Evolutionary conservation across 2,329 filamentous ascomycete species (phyloP), one percentile per base, ranked within the genome.

Genomic region (Paraphaeosphaeria minitans): DNA sequence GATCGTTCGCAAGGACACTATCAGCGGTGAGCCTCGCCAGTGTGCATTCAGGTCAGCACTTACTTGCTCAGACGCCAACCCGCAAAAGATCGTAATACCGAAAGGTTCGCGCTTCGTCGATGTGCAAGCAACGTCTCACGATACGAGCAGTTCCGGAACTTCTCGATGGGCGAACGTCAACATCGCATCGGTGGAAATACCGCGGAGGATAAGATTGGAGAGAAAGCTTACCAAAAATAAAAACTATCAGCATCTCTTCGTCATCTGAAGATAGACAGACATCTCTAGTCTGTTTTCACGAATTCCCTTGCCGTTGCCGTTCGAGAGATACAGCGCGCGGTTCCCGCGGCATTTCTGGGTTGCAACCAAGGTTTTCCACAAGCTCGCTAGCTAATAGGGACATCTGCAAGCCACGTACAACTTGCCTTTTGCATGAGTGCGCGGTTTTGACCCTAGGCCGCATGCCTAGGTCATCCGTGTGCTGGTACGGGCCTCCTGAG

Each of bases 161-260:
- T 16, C 37, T 41, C 49, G 22, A 27, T 52, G 49, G 10, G 49
- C 49, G 8, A 41, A 52, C 16, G 49, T 52, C 35, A 52, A 52
- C 8, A 52, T 52, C 21, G 49, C 49, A 8, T 42, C 49, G 2
- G 35, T 52, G 9, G 22, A 52, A 29, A 21, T 52, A 27, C 35
- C 49, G 3, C 41, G 9, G 13, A 41, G 12, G 24, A 42, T 52
- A 14, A 41, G 35, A 21, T 35, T 52, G 10, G 35, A 52, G 27
- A 52, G 49, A 14, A n/a, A 13, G 24, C 41, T 52, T 12, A 41
- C 49, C n/a, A 16, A 35, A 3, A 52, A 52, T 14, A 16, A 35
- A 3, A 52, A 52, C 22, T 52, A 52, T 29, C 49, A 29, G 14
- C 12, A 41, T 35, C 49, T 52, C 27, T 52, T 35, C 35, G 35